Conservation (phyloP, 2,329 filamentous ascomycete species). For the Ceratocystis harringtonii region DNA sequence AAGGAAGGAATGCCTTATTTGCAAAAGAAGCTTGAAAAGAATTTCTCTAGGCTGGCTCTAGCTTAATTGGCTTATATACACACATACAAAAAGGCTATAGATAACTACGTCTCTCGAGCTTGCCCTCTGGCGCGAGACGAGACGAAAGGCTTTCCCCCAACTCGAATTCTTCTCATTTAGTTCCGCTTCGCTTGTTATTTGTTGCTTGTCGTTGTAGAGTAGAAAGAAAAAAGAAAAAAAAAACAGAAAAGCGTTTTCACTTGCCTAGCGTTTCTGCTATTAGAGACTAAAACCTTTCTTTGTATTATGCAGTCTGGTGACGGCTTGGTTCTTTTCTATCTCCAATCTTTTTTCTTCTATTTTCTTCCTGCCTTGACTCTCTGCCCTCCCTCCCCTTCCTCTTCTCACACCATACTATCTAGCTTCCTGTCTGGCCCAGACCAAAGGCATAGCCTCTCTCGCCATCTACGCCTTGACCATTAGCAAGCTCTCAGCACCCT, state of each 20-base stretch:
- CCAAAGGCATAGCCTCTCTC: neutral
- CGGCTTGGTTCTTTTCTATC: neutral
- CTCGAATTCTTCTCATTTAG: neutral
- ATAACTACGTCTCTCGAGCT: neutral
- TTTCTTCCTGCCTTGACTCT: neutral
- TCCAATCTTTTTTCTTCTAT: neutral
- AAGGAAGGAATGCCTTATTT: neutral
- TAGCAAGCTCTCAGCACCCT: neutral
- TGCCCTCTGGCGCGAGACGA: neutral
- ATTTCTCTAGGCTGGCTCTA: neutral
- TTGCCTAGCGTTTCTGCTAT: neutral
- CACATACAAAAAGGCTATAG: neutral
- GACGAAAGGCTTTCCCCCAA: neutral
- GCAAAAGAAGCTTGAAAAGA: neutral
- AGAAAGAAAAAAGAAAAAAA: neutral
- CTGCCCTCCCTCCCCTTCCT: neutral
- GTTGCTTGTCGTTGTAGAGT: neutral
- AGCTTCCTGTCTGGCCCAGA: no score
- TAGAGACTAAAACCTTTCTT: neutral
- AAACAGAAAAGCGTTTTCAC: neutral
- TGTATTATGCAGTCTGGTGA: constrained; percentile 3
- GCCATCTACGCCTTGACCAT: neutral
- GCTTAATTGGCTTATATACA: neutral
- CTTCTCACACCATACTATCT: neutral
- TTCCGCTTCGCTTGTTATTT: neutral